Evolutionary conservation across 169 alveolate species (phyloP).

Genomic region (Cryptosporidium muris): DNA sequence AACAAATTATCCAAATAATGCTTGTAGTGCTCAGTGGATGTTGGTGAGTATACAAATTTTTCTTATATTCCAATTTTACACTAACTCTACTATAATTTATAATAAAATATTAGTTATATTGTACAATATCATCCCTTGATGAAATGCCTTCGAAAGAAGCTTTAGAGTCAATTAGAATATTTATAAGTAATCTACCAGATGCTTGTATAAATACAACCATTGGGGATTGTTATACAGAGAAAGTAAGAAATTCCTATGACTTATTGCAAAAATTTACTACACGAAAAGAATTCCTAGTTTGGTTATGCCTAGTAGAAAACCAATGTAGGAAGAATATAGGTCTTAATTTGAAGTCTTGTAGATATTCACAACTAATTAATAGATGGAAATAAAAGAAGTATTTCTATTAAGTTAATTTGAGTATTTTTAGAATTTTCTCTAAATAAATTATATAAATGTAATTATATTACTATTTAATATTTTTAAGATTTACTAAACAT

Average conservation of each 20-base stretch:
- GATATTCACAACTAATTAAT: slow-evolving; percentile 21
- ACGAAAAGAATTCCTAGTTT: slow-evolving; percentile 15
- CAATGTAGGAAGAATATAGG: slow-evolving; percentile 41
- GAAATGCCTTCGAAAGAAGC: slow-evolving; percentile 21
- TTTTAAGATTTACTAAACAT: neutral
- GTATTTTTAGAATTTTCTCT: neutral
- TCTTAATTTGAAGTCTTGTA: neutral
- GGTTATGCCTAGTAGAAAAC: slow-evolving; percentile 46
- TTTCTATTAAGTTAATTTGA: neutral
- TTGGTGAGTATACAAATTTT: slow-evolving; percentile 28
- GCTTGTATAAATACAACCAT: slow-evolving; percentile 44
- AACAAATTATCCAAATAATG: slow-evolving; percentile 40
- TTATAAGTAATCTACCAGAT: slow-evolving; percentile 55
- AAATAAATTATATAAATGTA: too few relatives aligned
- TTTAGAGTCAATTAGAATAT: slow-evolving; percentile 18
- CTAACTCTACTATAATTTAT: neutral
- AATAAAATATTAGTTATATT: slow-evolving; percentile 19
- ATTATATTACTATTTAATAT: too few relatives aligned
- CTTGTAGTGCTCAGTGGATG: slow-evolving; percentile 70
- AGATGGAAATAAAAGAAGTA: slow-evolving; percentile 41
- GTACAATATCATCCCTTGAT: slow-evolving; percentile 37
- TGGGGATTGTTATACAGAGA: slow-evolving; percentile 18
- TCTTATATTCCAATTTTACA: neutral
- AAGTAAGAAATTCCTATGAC: slow-evolving; percentile 3
- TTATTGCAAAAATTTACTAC: slow-evolving; percentile 8